Evolutionary conservation across 768 basidiomycete genomes (phyloP), one percentile per base, ranked within the genome.

Genomic region (Mycena capillaripes): DNA sequence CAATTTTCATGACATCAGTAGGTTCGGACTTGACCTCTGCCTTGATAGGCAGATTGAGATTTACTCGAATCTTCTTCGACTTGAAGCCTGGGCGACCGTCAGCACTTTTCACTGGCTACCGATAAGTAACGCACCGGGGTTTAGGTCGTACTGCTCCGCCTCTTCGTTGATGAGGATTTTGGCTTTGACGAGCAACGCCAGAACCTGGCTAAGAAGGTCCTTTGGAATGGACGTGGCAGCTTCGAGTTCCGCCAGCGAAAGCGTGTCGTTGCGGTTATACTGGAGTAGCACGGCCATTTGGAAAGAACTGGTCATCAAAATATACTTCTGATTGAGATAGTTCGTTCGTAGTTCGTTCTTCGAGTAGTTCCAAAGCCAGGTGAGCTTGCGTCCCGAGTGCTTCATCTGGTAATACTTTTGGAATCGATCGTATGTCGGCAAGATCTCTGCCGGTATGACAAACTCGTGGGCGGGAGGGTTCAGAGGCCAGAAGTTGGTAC

Each of bases 361-460:
- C 66, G 93, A 96, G 81, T 97, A 95, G 78, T 98, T 97, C 98
- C 98, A 99, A 12, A 99, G 84, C 97, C 97, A 99, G 0, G 95
- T 97, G 50, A 99, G 88, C 79, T 97, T 97, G 71, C 97, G 93
- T 17, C 97, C 97, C 3, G 93, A 95, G 81, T 97, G 96, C 81
- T 97, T 96, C 79, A 91, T 91, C 79, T 95, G 94, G 81, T 99
- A 98, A 85, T 96, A 99, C 71, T 92, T 91, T 73, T 92, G 90
- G 87, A 99, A 99, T 52, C 95, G 91, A 69, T 97, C 93, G 80
- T 97, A 96, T 10, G 94, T 95, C 25, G 94, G 88, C 23, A 92
- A 85, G 70, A 99, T 92, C 81, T 99, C 97, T 4, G 89, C 82
- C 0, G 98, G 98, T 63, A 98, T 94, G 72, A 91, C 90, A 81